These are phyloP conservation scores for Solanum etuberosum DNA, from an alignment of 257 asterid genomes.

Conservation along the genomic window DNA sequence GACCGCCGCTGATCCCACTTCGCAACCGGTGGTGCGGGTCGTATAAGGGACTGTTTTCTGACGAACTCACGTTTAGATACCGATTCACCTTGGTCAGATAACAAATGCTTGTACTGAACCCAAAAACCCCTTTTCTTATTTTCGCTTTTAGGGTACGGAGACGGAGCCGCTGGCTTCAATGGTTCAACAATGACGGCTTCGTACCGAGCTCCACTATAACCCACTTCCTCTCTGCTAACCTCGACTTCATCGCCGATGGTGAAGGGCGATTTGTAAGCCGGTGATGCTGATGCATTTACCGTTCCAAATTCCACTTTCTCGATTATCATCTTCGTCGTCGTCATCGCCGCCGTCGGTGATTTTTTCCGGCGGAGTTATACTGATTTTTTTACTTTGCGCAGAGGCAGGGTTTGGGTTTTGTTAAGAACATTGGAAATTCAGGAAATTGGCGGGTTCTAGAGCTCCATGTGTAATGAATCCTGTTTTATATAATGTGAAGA, in stretches of 20 bases:
- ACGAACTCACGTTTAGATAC: neutral
- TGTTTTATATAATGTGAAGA: neutral
- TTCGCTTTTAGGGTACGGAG: neutral
- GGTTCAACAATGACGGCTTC: neutral
- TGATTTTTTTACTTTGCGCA: neutral
- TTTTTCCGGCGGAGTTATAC: neutral
- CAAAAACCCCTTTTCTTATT: neutral
- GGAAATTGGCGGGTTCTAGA: neutral
- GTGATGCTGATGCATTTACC: neutral
- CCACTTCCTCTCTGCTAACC: neutral
- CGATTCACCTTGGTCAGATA: neutral
- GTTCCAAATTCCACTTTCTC: neutral
- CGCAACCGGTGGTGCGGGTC: neutral
- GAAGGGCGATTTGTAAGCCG: neutral
- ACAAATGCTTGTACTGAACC: neutral
- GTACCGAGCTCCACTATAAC: neutral
- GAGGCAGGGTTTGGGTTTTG: neutral
- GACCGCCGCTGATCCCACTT: neutral
- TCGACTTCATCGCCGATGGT: neutral
- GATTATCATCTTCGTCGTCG: neutral
- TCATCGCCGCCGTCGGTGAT: neutral
- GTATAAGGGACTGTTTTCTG: neutral
- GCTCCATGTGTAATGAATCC: neutral
- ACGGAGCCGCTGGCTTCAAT: neutral
- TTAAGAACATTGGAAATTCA: neutral